Base-by-base conservation (phyloP, 768 basidiomycete genomes). In the Dioszegia hungarica region DNA sequence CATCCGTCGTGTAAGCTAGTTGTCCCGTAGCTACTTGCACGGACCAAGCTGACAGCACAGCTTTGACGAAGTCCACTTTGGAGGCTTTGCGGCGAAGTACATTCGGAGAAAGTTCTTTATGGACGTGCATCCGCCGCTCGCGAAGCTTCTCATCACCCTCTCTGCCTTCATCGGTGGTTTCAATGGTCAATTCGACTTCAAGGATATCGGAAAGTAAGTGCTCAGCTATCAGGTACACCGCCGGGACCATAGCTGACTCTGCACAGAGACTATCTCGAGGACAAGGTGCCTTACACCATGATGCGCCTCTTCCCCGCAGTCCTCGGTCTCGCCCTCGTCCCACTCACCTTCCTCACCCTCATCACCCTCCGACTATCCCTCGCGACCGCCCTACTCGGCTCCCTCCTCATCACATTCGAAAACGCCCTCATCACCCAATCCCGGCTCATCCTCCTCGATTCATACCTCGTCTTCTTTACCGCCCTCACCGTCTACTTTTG, bases 51-150 rank as follows among this genome's bases (percentile, higher is more conserved):
- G 3, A 50, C 51, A 15, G 25, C 19, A 14, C 67, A 95, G 93
- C 39, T 98, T 98, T 75, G 94, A 98, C 73, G 94, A 98, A 76
- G 94, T 97, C 0, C 94, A 98, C 75, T 98, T 98, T 75, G 94
- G 94, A 59, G 95, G 95, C 76, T 98, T 98, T 72, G 91, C 94
- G 5, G 81, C 84, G 44, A 89, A 88, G 72, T 98, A 98, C 73
- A 89, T 97, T 81, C 89, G 80, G 86, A 87, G 36, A 82, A 85
- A 62, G 88, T 70, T 77, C 76, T 79, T 79, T 62, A 79, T 79
- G 78, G 95, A 99, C 74, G 94, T 99, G 1, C 95, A 99, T 71
- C 95, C 95, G 0, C 95, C 95, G 3, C 80, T 99, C 17, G 95
- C 95, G 6, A 99, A 98, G 70, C 81, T 99, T 25, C 80, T 99